These are phyloP conservation scores for Quercus glauca DNA, from an alignment of 306 rosid genomes.

Conservation along the genomic window DNA sequence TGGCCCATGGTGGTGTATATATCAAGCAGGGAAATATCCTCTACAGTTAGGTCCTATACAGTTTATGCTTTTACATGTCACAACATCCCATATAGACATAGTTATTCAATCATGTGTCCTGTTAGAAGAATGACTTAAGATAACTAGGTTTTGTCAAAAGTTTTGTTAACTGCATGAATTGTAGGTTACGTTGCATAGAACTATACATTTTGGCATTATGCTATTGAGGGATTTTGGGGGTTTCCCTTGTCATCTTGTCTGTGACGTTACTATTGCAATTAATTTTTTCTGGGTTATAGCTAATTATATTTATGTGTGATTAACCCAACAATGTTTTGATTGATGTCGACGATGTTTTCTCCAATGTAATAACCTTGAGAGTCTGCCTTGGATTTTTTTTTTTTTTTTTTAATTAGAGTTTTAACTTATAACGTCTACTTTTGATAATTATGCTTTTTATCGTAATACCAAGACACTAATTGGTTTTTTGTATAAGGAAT, in stretches of 20 bases:
- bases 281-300: background rate
- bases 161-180: background rate
- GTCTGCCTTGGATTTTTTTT: no score
- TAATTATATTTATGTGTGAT: no score
- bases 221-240: background rate
- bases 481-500: accelerated
- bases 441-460: no score
- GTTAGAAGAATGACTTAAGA: background rate
- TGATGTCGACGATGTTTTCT: no score
- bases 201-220: background rate
- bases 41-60: background rate
- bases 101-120: background rate
- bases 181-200: background rate
- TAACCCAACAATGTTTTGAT: no score
- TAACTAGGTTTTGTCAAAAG: background rate
- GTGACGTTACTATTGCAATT: background rate
- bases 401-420: no score
- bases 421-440: accelerated
- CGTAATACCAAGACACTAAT: accelerated
- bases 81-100: background rate
- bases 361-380: no score
- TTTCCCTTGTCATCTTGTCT: background rate
- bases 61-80: background rate
- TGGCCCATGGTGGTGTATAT: background rate
- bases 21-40: background rate